Evolutionary conservation across 2,329 filamentous ascomycete species (phyloP).

Genomic region (Trichoderma gracile): DNA sequence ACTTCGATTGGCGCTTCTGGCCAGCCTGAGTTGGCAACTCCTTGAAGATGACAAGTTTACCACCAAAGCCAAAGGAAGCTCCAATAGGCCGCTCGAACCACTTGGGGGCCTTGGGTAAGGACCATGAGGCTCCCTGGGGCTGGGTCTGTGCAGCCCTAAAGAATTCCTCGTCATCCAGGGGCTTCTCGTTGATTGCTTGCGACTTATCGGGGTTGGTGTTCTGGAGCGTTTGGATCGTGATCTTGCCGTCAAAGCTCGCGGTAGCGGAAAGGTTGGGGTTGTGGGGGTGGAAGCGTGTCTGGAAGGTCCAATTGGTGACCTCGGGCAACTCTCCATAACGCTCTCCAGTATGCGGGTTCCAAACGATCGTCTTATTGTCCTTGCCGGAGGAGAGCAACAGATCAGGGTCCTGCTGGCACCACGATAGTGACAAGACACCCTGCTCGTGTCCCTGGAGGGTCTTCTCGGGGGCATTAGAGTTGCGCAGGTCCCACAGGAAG

Average conservation of each 20-base stretch:
- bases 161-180: constrained; percentile 89
- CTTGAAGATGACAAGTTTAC: constrained; percentile 80
- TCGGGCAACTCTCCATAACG: constrained; percentile 90
- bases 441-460: constrained; percentile 90
- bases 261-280: constrained; percentile 93
- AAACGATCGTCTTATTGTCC: constrained; percentile 91
- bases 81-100: constrained; percentile 87
- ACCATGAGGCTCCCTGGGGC: constrained; percentile 87
- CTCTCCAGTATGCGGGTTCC: constrained; percentile 93
- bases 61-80: constrained; percentile 92
- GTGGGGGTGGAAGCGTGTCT: constrained; percentile 88
- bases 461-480: constrained; percentile 91
- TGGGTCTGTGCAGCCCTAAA: constrained; percentile 92
- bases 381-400: constrained; percentile 92
- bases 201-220: constrained; percentile 82
- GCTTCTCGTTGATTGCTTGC: constrained; percentile 65
- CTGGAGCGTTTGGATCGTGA: constrained; percentile 88
- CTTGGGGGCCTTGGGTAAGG: constrained; percentile 78
- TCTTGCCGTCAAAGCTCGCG: constrained; percentile 96
- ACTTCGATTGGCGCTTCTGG: constrained; percentile 69
- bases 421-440: constrained; percentile 89
- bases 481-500: constrained; percentile 89
- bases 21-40: constrained; percentile 59
- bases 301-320: constrained; percentile 99
- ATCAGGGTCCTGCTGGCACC: constrained; percentile 89